Conservation (phyloP, 345 rosid genomes). For the Eucalyptus victrix region DNA sequence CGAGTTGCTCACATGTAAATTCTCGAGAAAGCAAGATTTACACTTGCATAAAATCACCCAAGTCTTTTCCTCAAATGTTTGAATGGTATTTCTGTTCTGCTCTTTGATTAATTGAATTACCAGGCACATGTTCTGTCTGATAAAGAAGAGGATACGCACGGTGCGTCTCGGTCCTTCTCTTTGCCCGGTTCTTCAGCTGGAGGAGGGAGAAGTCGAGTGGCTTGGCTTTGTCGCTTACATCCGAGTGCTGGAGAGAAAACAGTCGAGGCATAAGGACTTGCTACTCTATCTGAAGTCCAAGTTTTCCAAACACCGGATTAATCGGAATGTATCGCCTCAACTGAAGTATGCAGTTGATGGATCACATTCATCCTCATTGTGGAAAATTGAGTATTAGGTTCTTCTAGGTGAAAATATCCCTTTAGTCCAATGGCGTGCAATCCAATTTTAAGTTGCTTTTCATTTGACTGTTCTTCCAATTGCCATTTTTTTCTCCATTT, state of each 20-base stretch:
- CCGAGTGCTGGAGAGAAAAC: constrained; percentile 48
- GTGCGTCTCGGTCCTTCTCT: constrained; percentile 4
- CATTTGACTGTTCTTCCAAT: background rate
- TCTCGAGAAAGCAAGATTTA: background rate
- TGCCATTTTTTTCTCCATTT: background rate
- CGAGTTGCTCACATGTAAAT: background rate
- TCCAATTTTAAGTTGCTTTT: background rate
- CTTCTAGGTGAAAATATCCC: background rate
- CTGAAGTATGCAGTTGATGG: constrained; percentile 39
- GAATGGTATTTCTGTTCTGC: background rate
- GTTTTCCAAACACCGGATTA: constrained; percentile 14
- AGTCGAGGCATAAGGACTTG: constrained; percentile 38
- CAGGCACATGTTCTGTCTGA: constrained; percentile 42
- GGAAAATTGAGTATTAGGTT: constrained; percentile 52
- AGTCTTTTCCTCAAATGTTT: background rate
- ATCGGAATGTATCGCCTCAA: constrained; percentile 9
- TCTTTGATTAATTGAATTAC: background rate
- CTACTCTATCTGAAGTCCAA: constrained; percentile 23
- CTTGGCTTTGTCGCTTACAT: constrained; percentile 62
- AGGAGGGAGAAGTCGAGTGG: constrained; percentile 59
- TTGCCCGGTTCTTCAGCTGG: constrained; percentile 22
- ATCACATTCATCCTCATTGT: constrained; percentile 54
- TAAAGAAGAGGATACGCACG: constrained; percentile 36
- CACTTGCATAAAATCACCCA: background rate
- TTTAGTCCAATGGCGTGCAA: background rate